Evolutionary conservation across 2,329 filamentous ascomycete species (phyloP), one percentile per base, ranked within the genome.

Genomic region (Emergomyces pasteurianus): DNA sequence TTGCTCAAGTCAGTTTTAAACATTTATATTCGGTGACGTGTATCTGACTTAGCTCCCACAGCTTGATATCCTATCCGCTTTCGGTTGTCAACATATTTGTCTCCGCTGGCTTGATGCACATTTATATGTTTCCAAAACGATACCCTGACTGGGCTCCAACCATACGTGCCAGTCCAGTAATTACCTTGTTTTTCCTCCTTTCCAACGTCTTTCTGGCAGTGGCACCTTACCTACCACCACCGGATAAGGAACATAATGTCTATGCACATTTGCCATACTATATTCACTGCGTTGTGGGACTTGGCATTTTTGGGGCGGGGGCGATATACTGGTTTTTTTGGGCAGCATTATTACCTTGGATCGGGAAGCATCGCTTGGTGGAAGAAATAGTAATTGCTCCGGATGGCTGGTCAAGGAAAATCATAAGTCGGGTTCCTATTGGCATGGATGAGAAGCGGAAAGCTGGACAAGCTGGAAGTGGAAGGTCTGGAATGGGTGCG

Each of bases 401-500:
- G 49, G 84, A 87, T 68, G 84, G 85, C 1, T 87, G 85, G 85
- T 83, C 84, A 65, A 75, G 81, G 38, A 82, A 75, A 59, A 76
- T 81, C 2, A 85, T 86, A 67, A 71, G 76, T 1, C 76, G 69
- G 61, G 69, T 75, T 63, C 79, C 81, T 8, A 42, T 68, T 40
- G 59, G 62, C 42, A 26, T 61, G 12, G 12, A 40, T 4, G 49
- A 55, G 12, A 46, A 57, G 36, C 12, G 14, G 18, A 46, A 57
- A 31, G 58, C 58, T 46, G 58, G 38, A 26, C 16, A 34, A 21
- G 36, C 60, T 47, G 14, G 49, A 34, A 18, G 28, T 18, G 28
- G 49, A 52, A 16, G 16, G 18, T 5, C 26, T 52, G 49, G 14
- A 12, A 36, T n/a, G 26, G 28, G n/a, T 53, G 28, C n/a, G 18